Conservation (phyloP, 176 grass and related monocot species). For the Phoenix dactylifera region DNA sequence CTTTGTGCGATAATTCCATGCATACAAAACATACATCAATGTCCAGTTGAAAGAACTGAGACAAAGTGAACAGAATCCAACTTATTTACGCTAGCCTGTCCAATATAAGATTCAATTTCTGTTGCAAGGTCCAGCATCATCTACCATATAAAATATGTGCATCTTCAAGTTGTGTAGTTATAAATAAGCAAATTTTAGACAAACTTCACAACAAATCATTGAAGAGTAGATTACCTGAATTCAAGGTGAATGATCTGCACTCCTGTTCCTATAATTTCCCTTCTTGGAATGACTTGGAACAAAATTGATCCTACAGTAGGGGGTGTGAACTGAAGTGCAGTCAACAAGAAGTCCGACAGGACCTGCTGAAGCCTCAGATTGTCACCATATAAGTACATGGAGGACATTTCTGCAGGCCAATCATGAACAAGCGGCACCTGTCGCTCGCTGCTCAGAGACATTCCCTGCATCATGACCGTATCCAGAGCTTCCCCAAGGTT, state of each 20-base stretch:
- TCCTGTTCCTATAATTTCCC: slow-evolving; percentile 61
- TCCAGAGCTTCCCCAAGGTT: slow-evolving; percentile 63
- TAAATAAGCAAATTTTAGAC: too few relatives aligned
- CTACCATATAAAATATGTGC: too few relatives aligned
- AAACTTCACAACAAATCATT: background rate
- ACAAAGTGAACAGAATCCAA: too few relatives aligned
- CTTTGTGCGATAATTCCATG: too few relatives aligned
- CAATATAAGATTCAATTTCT: too few relatives aligned
- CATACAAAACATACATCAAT: too few relatives aligned
- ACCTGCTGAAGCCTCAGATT: slow-evolving; percentile 98
- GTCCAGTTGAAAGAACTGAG: too few relatives aligned
- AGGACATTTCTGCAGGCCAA: slow-evolving; percentile 78
- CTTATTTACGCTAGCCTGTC: too few relatives aligned
- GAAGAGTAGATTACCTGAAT: slow-evolving; percentile 58
- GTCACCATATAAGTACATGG: slow-evolving; percentile 73
- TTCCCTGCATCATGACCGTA: slow-evolving; percentile 82
- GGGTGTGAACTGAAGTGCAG: slow-evolving; percentile 70
- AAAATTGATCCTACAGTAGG: slow-evolving; percentile 58
- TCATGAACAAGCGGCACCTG: slow-evolving; percentile 53
- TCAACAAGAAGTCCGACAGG: slow-evolving; percentile 65
- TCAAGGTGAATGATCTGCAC: slow-evolving; percentile 92
- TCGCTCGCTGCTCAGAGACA: slow-evolving; percentile 58
- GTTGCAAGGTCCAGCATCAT: too few relatives aligned
- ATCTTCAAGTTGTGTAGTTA: too few relatives aligned
- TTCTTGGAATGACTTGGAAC: slow-evolving; percentile 59